phyloP scores from a whole-genome alignment of 805 yeast species.

The Pichia thaimueangensis region DNA sequence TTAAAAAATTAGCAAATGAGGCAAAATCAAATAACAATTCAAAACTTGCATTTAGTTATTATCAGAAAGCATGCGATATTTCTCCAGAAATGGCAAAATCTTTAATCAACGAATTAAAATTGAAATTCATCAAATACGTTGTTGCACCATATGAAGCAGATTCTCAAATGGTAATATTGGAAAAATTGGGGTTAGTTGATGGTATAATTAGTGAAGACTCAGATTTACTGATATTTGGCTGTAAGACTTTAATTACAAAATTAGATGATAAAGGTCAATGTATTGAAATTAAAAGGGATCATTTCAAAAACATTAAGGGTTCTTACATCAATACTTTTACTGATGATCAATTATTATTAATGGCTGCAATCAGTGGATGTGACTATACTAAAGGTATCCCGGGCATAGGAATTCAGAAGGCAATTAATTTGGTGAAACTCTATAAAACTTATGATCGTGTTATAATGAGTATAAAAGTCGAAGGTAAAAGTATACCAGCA shows the following conservation, averaged over 20 bases:
- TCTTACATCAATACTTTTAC: conserved; percentile 43
- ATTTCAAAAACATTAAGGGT: conserved; percentile 35
- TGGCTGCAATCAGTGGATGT: conserved; percentile 93
- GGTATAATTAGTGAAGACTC: conserved; percentile 94
- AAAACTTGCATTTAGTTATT: conserved; percentile 59
- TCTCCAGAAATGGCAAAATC: conserved; percentile 89
- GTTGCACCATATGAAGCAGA: conserved; percentile 99
- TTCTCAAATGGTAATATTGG: conserved; percentile 90
- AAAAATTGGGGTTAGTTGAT: conserved; percentile 63
- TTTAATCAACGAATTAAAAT: conserved; percentile 64
- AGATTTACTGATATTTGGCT: conserved; percentile 86
- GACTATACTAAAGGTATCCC: conserved; percentile 88
- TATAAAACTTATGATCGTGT: conserved; percentile 49
- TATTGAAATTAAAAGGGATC: conserved; percentile 55
- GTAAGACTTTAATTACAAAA: conserved; percentile 69
- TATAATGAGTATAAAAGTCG: conserved; percentile 48
- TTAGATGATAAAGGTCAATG: conserved; percentile 65
- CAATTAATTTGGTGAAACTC: conserved; percentile 52
- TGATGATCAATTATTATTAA: conserved; percentile 55
- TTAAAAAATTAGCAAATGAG: conserved; percentile 48
- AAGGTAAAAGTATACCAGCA: conserved; percentile 55
- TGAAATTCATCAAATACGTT: conserved; percentile 53
- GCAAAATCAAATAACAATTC: conserved; percentile 47
- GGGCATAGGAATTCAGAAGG: conserved; percentile 74
- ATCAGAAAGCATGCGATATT: conserved; percentile 75